phyloP scores from a whole-genome alignment of 225 moss, liverwort and hornwort species.

The Bryum argenteum region DNA sequence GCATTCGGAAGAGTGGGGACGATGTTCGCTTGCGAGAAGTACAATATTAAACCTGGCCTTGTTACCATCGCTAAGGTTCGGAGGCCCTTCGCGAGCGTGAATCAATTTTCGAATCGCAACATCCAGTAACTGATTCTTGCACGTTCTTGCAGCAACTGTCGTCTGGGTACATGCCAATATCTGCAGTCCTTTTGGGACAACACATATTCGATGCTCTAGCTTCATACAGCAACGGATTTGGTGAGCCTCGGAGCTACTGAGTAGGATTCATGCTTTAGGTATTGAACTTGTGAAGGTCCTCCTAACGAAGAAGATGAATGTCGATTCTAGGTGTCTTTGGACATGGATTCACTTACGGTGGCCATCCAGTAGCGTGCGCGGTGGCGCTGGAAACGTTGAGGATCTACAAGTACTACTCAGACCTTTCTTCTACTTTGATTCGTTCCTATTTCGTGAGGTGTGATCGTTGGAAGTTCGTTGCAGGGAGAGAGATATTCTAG shows the following conservation, averaged over 20 bases:
- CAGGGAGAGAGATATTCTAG: constrained; percentile 80
- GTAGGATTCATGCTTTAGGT: no score
- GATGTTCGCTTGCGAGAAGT: constrained; percentile 88
- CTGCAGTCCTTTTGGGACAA: constrained; percentile 72
- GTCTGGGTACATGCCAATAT: constrained; percentile 85
- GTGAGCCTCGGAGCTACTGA: constrained; percentile 37
- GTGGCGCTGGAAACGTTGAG: constrained; percentile 73
- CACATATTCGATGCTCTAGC: constrained; percentile 68
- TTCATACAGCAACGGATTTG: constrained; percentile 63
- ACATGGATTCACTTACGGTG: constrained; percentile 92
- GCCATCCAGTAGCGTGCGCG: constrained; percentile 91
- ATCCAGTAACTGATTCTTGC: background rate
- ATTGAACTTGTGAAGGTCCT: no score
- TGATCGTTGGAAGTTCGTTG: constrained; percentile 27
- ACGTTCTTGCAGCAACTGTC: constrained; percentile 66
- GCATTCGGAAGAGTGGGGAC: constrained; percentile 90
- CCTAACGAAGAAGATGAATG: no score
- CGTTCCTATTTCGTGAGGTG: background rate
- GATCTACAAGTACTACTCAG: constrained; percentile 71
- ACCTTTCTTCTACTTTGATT: background rate
- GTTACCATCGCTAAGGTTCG: constrained; percentile 84
- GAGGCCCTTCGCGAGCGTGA: background rate
- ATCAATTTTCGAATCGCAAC: no score
- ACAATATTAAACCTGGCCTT: constrained; percentile 79
- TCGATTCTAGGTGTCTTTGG: constrained; percentile 65